Evolutionary conservation across 345 rosid genomes (phyloP), one percentile per base, ranked within the genome.

Genomic region (Hibiscus tridactylites): DNA sequence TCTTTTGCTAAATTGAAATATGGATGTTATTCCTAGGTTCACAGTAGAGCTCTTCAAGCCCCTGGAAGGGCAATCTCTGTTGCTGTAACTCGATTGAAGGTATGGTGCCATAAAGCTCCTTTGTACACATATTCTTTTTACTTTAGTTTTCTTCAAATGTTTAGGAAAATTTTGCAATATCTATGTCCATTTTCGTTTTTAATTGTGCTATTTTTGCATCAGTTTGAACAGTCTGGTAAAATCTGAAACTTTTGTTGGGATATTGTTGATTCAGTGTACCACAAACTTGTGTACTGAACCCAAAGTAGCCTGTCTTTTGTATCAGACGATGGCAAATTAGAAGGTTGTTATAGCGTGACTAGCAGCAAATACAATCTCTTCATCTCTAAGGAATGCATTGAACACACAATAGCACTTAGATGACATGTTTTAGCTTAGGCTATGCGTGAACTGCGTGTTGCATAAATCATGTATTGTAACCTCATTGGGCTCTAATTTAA

Each of bases 61-160:
- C 97, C 98, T 29, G 98, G 98, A 71, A 85, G 97, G 79, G 96
- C 98, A 70, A 90, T 94, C 78, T 87, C 97, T 61, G 75, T 87
- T 58, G 96, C 97, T 77, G 81, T 94, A 68, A 84, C 95, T 64
- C 88, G 84, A 73, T 79, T 94, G 81, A 94, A 94, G 98, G 98
- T 94, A 85, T 62, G 72, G 24, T 49, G 10, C 15, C 35, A 6
- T 28, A 68, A 52, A 66, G 35, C 37, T 26, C 21, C 17, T 47
- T 65, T 47, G 9, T 16, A 50, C 8, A 3, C 16, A 16, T 50
- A 21, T 49, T 49, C 60, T 61, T 57, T 60, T 50, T 11, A 9
- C 35, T 31, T 42, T 52, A 16, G 24, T 21, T 21, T 21, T 21
- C 24, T 16, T 33, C 50, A 11, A 21, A 46, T 3, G 0, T 21